Percentiles rank a stretch among this genome's conserved stretches.
Conservation (phyloP, 306 rosid species). For the Spatholobus suberectus region DNA sequence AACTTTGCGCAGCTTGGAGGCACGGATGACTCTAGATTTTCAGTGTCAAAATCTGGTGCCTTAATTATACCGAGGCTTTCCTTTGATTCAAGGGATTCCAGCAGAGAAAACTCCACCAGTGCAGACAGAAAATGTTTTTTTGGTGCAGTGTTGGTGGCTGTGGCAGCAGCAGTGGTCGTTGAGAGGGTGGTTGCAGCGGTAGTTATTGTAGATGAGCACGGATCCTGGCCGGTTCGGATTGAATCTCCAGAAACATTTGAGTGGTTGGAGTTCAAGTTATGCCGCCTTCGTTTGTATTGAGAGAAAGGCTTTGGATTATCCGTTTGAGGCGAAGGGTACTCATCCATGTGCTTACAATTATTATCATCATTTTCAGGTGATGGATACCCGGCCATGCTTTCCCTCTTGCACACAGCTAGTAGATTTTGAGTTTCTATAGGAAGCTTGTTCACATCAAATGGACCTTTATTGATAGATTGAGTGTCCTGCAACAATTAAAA, state of each 20-base stretch:
- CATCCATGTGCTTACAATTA: constrained; percentile 46
- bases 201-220: constrained; percentile 74
- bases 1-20: constrained; percentile 75
- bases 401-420: constrained; percentile 75
- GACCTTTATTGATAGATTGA: constrained; percentile 54
- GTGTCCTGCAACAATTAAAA: constrained; percentile 64
- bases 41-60: constrained; percentile 54
- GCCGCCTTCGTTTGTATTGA: constrained; percentile 78
- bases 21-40: constrained; percentile 54
- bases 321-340: constrained; percentile 53
- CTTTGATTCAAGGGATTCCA: constrained; percentile 83
- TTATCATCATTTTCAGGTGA: constrained; percentile 52
- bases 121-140: constrained; percentile 86
- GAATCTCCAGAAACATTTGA: constrained; percentile 75
- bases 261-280: constrained; percentile 56
- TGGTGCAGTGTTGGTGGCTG: constrained; percentile 42
- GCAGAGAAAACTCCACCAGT: constrained; percentile 82
- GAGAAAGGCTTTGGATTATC: constrained; percentile 68
- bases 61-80: constrained; percentile 43
- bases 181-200: constrained; percentile 62
- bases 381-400: constrained; percentile 68
- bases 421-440: constrained; percentile 64
- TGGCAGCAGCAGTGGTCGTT: constrained; percentile 35
- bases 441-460: constrained; percentile 62
- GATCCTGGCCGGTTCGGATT: constrained; percentile 64